Percentiles rank a stretch among this genome's conserved stretches.
These are phyloP conservation scores for Trichosporon sp. DNA, from an alignment of 1,284 basidiomycete genomes.

Conservation along the genomic window DNA sequence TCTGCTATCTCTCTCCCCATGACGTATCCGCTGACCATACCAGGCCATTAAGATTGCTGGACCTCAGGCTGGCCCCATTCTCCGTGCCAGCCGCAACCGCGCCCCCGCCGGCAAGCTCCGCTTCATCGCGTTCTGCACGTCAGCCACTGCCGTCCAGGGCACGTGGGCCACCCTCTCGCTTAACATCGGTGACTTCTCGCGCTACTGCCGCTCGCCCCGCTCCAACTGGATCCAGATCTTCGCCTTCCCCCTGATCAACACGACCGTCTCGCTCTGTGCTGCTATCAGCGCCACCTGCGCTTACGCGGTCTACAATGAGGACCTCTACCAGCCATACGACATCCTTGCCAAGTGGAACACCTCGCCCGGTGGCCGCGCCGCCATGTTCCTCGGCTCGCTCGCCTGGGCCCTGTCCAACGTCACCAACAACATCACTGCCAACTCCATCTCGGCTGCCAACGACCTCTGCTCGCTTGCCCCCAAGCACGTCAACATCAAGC, in stretches of 20 bases:
- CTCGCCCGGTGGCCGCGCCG: constrained; percentile 61
- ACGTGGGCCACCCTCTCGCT: constrained; percentile 60
- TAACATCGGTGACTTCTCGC: constrained; percentile 68
- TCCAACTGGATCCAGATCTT: constrained; percentile 65
- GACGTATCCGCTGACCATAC: neutral
- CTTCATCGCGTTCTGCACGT: constrained; percentile 47
- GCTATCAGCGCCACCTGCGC: constrained; percentile 67
- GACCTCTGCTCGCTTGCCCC: constrained; percentile 65
- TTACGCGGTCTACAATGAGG: constrained; percentile 64
- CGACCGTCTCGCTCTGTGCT: constrained; percentile 63
- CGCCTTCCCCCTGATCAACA: constrained; percentile 67
- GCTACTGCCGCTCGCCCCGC: constrained; percentile 52
- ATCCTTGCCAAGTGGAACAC: constrained; percentile 68
- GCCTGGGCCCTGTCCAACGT: constrained; percentile 69
- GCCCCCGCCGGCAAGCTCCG: constrained; percentile 39
- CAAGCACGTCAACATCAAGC: constrained; percentile 70
- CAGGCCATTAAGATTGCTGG: constrained; percentile 43
- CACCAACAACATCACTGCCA: constrained; percentile 68
- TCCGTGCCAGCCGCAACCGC: constrained; percentile 31
- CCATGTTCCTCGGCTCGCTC: constrained; percentile 73
- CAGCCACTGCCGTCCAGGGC: constrained; percentile 45
- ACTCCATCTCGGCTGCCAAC: constrained; percentile 75
- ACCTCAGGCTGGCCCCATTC: constrained; percentile 23
- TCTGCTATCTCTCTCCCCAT: neutral
- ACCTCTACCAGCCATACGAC: constrained; percentile 52